phyloP scores from a whole-genome alignment of 441 rosid species.

The Lepidium campestre region DNA sequence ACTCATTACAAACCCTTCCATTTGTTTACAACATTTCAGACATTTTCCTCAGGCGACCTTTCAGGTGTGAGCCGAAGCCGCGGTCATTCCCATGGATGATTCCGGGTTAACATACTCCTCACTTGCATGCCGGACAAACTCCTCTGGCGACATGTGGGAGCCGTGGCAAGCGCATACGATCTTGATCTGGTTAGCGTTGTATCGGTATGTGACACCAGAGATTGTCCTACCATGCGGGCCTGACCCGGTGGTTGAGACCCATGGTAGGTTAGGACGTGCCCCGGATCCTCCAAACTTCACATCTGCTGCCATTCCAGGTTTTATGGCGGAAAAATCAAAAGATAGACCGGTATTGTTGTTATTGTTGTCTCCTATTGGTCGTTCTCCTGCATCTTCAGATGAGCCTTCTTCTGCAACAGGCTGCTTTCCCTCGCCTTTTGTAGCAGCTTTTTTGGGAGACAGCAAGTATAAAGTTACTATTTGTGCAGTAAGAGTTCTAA shows the following conservation, averaged over 20 bases:
- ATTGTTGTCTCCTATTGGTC: conserved; percentile 32
- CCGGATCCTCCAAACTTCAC: conserved; percentile 90
- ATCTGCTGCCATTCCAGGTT: conserved; percentile 79
- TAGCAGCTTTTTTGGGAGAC: conserved; percentile 27
- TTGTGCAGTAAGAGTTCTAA: neutral
- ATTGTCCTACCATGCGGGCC: conserved; percentile 88
- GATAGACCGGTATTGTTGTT: conserved; percentile 32
- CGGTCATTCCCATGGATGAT: conserved; percentile 41
- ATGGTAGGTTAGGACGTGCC: conserved; percentile 76
- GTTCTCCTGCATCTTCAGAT: conserved; percentile 46
- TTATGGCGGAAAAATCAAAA: conserved; percentile 67
- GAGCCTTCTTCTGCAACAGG: conserved; percentile 68
- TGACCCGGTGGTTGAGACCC: conserved; percentile 88
- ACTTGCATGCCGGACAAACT: conserved; percentile 79
- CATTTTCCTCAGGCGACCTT: neutral
- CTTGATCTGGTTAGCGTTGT: conserved; percentile 60
- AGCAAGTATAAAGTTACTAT: neutral
- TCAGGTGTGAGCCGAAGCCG: conserved; percentile 89
- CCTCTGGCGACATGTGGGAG: conserved; percentile 82
- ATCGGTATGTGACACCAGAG: conserved; percentile 82
- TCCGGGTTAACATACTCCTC: conserved; percentile 57
- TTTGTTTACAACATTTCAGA: neutral
- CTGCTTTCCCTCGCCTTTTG: conserved; percentile 62
- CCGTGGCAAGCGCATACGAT: conserved; percentile 99
- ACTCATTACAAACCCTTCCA: conserved; percentile 21